Percentiles rank a stretch among this genome's conserved stretches.
phyloP scores from a whole-genome alignment of 345 rosid genomes.

The Isatis tinctoria region DNA sequence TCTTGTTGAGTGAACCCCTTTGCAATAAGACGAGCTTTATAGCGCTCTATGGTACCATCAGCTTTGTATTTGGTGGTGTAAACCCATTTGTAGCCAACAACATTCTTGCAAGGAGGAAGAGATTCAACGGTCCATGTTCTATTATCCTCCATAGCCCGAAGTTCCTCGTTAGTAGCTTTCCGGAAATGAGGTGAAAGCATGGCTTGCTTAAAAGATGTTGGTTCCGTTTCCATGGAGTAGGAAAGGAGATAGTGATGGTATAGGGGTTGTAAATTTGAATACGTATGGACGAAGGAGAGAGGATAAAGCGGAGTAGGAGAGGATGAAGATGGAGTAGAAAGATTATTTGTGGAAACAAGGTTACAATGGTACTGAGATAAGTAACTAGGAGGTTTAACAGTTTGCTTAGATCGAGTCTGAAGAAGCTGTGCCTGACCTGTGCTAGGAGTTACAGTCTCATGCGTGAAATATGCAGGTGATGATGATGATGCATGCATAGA shows the following conservation, averaged over 20 bases:
- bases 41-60: background rate
- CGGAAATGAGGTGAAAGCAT: background rate
- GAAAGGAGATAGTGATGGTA: background rate
- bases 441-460: too few species aligned
- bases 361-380: too few species aligned
- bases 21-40: background rate
- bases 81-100: background rate
- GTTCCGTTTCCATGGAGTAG: background rate
- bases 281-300: fast-evolving
- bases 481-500: too few species aligned
- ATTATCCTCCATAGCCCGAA: background rate
- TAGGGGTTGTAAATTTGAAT: fast-evolving
- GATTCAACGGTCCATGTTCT: background rate
- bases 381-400: too few species aligned
- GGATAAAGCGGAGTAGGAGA: background rate
- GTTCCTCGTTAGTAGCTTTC: background rate
- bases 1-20: background rate
- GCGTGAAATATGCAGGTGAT: too few species aligned
- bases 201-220: background rate
- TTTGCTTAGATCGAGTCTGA: too few species aligned
- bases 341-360: too few species aligned
- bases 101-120: background rate
- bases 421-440: too few species aligned
- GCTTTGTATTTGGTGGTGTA: background rate
- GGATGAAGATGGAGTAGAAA: background rate